Conservation (phyloP, 2,329 filamentous ascomycete species). For the Knoxdaviesia proteae region DNA sequence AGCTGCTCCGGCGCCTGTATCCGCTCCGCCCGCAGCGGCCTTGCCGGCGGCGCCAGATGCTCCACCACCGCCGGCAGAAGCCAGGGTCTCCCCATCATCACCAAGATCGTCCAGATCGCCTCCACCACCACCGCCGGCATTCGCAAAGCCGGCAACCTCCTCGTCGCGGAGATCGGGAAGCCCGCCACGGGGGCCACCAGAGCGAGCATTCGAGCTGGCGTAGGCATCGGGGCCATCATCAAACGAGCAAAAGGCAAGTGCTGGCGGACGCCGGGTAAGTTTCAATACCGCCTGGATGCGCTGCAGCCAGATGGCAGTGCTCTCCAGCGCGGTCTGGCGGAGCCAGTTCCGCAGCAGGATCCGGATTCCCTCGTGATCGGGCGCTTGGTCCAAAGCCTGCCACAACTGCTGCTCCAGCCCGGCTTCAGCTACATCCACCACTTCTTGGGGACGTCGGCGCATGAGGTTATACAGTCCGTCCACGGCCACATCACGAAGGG, state of each 20-base stretch:
- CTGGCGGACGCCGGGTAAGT: slow-evolving; percentile 40
- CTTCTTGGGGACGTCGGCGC: slow-evolving; percentile 73
- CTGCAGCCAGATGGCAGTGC: slow-evolving; percentile 72
- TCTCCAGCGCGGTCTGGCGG: slow-evolving; percentile 62
- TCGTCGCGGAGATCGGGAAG: slow-evolving; percentile 63
- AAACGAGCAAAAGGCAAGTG: not conserved
- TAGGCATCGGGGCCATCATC: too few relatives aligned
- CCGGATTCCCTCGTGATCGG: slow-evolving; percentile 58
- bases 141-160: slow-evolving; percentile 83
- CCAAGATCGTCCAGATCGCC: slow-evolving; percentile 28
- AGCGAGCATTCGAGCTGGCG: slow-evolving; percentile 14
- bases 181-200: too few relatives aligned
- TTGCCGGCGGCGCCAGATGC: too few relatives aligned
- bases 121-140: slow-evolving; percentile 18
- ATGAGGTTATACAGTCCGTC: slow-evolving; percentile 87
- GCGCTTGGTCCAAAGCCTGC: slow-evolving; percentile 63
- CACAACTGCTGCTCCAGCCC: slow-evolving; percentile 83
- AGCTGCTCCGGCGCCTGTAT: not conserved
- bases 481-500: slow-evolving; percentile 60
- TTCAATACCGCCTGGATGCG: slow-evolving; percentile 76
- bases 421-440: slow-evolving; percentile 52
- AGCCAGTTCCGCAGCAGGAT: slow-evolving; percentile 89
- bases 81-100: slow-evolving; percentile 16
- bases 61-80: too few relatives aligned
- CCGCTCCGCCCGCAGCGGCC: slow-evolving; percentile 11